A percentile compares a stretch with the other conserved stretches of the same genome.
These are phyloP conservation scores for Nemania sp. DNA, from an alignment of 2,329 filamentous ascomycete species.

Conservation along the genomic window DNA sequence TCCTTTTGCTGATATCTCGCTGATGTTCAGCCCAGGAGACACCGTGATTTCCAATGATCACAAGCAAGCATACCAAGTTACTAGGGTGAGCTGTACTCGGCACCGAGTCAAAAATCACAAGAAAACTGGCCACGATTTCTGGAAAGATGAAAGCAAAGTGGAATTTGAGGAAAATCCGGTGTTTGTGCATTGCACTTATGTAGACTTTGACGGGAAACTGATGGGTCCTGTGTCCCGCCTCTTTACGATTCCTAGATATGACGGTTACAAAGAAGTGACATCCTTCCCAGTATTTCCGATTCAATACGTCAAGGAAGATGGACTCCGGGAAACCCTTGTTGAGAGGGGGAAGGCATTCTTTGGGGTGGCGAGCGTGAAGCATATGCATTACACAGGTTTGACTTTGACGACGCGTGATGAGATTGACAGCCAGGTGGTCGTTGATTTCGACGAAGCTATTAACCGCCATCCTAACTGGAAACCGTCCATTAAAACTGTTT, in stretches of 20 bases:
- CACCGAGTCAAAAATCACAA: conserved; percentile 12
- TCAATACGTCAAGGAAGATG: conserved; percentile 17
- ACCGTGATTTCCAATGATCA: conserved; percentile 3
- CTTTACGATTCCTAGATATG: conserved; percentile 41
- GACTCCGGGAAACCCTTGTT: conserved; percentile 23
- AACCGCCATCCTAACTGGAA: conserved; percentile 31
- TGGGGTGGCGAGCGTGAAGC: conserved; percentile 32
- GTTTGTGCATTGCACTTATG: conserved; percentile 38
- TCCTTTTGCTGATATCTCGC: conserved; percentile 19
- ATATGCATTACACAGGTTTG: conserved; percentile 47
- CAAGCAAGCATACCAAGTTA: conserved; percentile 19
- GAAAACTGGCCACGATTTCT: background rate
- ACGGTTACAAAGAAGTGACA: conserved; percentile 38
- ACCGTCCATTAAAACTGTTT: conserved; percentile 5
- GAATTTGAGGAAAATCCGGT: conserved; percentile 18
- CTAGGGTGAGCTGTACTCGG: conserved; percentile 7
- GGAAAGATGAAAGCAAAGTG: conserved; percentile 12
- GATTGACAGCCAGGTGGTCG: conserved; percentile 47
- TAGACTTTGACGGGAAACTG: conserved; percentile 46
- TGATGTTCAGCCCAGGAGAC: conserved; percentile 14
- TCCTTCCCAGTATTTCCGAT: conserved; percentile 43
- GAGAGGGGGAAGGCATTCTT: conserved; percentile 39
- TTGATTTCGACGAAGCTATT: conserved; percentile 47
- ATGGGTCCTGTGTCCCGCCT: conserved; percentile 40
- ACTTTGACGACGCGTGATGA: conserved; percentile 43